phyloP scores from a whole-genome alignment of 2,329 filamentous ascomycete species.

The Chaetomiaceae sp. region DNA sequence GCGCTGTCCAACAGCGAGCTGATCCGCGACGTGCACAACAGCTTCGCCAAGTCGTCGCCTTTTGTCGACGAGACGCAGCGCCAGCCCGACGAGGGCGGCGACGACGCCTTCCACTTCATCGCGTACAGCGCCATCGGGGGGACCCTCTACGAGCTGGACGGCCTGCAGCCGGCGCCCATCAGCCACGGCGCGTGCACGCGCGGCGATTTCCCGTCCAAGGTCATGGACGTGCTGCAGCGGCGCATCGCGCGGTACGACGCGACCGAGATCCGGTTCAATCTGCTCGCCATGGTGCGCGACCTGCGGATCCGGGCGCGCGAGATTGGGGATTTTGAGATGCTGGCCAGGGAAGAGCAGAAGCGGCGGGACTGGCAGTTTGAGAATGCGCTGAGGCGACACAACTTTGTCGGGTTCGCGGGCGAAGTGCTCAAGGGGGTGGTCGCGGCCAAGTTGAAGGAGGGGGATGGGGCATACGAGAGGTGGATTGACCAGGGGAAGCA shows the following conservation, averaged over 20 bases:
- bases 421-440: constrained; percentile 86
- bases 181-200: constrained; percentile 70
- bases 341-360: constrained; percentile 79
- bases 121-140: constrained; percentile 82
- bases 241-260: constrained; percentile 80
- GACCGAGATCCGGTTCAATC: constrained; percentile 90
- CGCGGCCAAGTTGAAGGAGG: constrained; percentile 64
- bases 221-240: constrained; percentile 81
- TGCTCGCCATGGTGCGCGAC: constrained; percentile 88
- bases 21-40: constrained; percentile 80
- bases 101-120: constrained; percentile 97
- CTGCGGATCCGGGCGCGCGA: constrained; percentile 71
- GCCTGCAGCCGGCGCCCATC: constrained; percentile 88
- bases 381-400: constrained; percentile 85
- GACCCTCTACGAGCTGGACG: constrained; percentile 88
- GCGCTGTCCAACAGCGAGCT: constrained; percentile 60
- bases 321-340: constrained; percentile 73
- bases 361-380: constrained; percentile 87
- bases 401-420: constrained; percentile 93
- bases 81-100: constrained; percentile 63
- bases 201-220: constrained; percentile 70
- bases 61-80: constrained; percentile 88
- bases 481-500: constrained; percentile 62
- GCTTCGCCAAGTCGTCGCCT: constrained; percentile 80
- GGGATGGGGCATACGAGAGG: constrained; percentile 59